A percentile compares a stretch with the other conserved stretches of the same genome.
Evolutionary conservation across 2,329 filamentous ascomycete genomes (phyloP).

Genomic region (Albophoma yamanashiensis): DNA sequence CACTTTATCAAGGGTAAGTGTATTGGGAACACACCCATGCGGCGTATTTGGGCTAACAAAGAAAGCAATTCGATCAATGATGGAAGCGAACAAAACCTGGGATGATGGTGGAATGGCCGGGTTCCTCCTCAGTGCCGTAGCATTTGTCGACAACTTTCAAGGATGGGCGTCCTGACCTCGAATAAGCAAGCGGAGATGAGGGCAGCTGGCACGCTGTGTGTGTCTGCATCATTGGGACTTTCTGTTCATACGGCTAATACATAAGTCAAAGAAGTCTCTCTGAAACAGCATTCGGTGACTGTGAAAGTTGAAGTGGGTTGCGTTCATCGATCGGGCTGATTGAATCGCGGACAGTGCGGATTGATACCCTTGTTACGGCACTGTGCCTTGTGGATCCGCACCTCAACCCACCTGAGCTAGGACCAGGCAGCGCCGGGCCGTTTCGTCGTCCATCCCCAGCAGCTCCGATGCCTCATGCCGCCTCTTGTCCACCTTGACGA

Average conservation of each 20-base stretch:
- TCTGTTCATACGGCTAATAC: not conserved
- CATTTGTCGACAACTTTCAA: conserved; percentile 63
- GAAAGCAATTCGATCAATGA: conserved; percentile 59
- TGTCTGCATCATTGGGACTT: not conserved
- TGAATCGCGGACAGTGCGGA: not conserved
- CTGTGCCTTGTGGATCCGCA: not conserved
- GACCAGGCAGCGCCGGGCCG: conserved; percentile 3
- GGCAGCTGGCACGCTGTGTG: not conserved
- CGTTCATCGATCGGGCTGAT: not conserved
- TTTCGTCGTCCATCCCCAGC: not conserved
- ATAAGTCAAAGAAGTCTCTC: no score
- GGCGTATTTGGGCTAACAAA: conserved; percentile 1
- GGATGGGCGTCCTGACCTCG: conserved; percentile 45
- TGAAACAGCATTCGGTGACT: not conserved
- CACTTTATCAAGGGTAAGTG: conserved; percentile 71
- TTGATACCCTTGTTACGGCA: not conserved
- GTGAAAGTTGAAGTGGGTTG: not conserved
- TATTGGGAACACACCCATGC: not conserved
- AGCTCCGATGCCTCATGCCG: not conserved
- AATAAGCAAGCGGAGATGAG: not conserved
- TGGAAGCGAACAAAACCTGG: conserved; percentile 65
- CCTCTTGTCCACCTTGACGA: not conserved
- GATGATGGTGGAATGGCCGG: conserved; percentile 51
- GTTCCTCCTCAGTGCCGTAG: conserved; percentile 58
- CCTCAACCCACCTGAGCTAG: not conserved